Percentiles rank a stretch among this genome's conserved stretches.
Conservation (phyloP, 495 filamentous ascomycete species). For the Penicillium diatomitis region DNA sequence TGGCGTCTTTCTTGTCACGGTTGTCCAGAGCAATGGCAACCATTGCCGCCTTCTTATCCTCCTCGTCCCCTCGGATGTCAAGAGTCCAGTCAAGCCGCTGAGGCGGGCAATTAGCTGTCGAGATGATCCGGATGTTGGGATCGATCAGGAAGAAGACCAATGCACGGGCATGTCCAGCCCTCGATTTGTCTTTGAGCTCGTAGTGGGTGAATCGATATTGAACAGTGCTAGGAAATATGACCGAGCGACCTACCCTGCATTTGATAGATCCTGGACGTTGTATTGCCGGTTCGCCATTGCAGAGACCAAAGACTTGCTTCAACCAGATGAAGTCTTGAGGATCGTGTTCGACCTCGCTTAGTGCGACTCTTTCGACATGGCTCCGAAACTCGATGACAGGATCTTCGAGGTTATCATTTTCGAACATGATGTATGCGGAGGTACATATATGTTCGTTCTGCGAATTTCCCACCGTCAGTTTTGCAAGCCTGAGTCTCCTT, state of each 20-base stretch:
- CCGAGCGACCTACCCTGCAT: slow-evolving; percentile 10
- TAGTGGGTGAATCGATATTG: slow-evolving; percentile 42
- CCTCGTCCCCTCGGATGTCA: slow-evolving; percentile 5
- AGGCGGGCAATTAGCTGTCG: slow-evolving; percentile 48
- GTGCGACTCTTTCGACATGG: slow-evolving; percentile 16
- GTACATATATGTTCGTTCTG: slow-evolving; percentile 37
- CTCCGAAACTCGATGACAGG: slow-evolving; percentile 19
- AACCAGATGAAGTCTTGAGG: slow-evolving; percentile 20
- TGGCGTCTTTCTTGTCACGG: slow-evolving; percentile 19
- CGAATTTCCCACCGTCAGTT: not conserved
- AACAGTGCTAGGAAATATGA: slow-evolving; percentile 28
- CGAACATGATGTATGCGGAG: slow-evolving; percentile 16
- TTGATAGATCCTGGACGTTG: slow-evolving; percentile 23
- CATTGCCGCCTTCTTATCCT: slow-evolving; percentile 8
- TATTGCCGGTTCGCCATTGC: slow-evolving; percentile 20
- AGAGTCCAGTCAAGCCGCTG: slow-evolving; percentile 35
- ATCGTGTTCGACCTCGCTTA: slow-evolving; percentile 23
- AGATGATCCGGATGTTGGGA: slow-evolving; percentile 43
- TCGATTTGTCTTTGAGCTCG: slow-evolving; percentile 36
- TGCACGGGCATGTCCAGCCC: slow-evolving; percentile 38
- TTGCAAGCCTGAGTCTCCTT: too few species aligned
- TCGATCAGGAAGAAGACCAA: slow-evolving; percentile 47
- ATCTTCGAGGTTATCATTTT: slow-evolving; percentile 17
- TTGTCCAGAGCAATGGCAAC: slow-evolving; percentile 22
- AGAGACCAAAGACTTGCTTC: slow-evolving; percentile 24